Evolutionary conservation across 768 basidiomycete genomes (phyloP), one percentile per base, ranked within the genome.

Genomic region (Leucosporidium creatinivorum): DNA sequence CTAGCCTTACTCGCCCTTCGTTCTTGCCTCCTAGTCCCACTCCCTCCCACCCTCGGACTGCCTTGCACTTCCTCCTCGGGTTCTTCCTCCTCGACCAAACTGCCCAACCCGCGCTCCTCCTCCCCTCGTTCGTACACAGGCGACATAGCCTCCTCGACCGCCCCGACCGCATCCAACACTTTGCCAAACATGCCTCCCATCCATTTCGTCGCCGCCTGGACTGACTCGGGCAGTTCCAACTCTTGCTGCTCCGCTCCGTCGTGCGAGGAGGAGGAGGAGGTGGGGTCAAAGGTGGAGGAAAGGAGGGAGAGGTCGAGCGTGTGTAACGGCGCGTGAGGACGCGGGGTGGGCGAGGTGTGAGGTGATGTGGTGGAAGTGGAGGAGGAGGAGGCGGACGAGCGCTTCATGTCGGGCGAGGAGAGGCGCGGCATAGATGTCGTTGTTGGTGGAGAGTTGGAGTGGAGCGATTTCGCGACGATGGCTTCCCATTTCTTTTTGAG

Each of bases 401-500:
- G 55, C 10, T 56, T 30, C 28, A 31, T 30, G 28, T 23, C n/a
- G 18, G 55, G 30, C 1, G 30, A 19, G 55, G 55, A 19, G 18
- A 26, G 55, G 55, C 26, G 55, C 1, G 55, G 55, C 25, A 31
- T 23, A 28, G 48, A 59, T 10, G 58, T 59, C 2, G 60, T 48
- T 61, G 69, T 19, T 44, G 55, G 36, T 47, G 62, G 51, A 51
- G 67, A 21, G 47, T 54, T 17, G 57, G 62, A 19, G 59, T 49
- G 30, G 30, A 61, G 48, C 0, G 70, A 72, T 19, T 65, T 65
- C 4, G 70, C 73, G 36, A 75, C 68, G 59, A 74, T 70, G 4
- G 66, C 30, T 49, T 73, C 67, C 73, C 73, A 74, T 58, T 73
- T 75, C 54, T 61, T 63, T 64, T 75, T 74, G 19, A 74, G 63